Conservation (phyloP, 2,329 filamentous ascomycete species). For the Fusarium sp. region DNA sequence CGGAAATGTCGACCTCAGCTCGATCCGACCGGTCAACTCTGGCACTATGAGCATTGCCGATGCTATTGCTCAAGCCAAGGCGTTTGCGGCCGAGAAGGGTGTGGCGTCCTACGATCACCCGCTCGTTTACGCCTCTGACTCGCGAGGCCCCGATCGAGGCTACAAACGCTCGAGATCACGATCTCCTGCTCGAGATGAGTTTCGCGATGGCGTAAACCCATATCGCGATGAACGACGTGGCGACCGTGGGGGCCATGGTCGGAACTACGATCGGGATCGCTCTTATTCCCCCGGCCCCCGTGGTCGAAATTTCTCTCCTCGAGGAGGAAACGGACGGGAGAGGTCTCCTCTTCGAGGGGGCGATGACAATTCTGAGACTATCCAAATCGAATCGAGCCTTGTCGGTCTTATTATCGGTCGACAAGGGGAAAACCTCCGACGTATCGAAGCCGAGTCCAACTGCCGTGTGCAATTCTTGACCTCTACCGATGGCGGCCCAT, state of each 20-base stretch:
- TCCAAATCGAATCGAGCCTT: slow-evolving; percentile 86
- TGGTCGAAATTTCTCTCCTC: slow-evolving; percentile 69
- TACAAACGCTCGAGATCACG: slow-evolving; percentile 77
- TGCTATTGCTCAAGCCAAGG: slow-evolving; percentile 85
- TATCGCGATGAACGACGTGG: slow-evolving; percentile 87
- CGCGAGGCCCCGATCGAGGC: slow-evolving; percentile 54
- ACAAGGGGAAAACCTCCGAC: slow-evolving; percentile 87
- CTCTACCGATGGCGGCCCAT: slow-evolving; percentile 76
- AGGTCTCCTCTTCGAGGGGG: slow-evolving; percentile 66
- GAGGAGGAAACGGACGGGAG: slow-evolving; percentile 63
- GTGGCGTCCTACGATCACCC: slow-evolving; percentile 71
- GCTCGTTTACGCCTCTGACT: slow-evolving; percentile 55
- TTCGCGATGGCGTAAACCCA: slow-evolving; percentile 81
- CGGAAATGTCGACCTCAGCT: slow-evolving; percentile 82
- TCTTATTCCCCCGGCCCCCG: slow-evolving; percentile 76
- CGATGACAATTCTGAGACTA: slow-evolving; percentile 81
- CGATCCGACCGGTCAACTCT: slow-evolving; percentile 81
- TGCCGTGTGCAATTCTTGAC: slow-evolving; percentile 91
- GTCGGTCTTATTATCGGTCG: slow-evolving; percentile 92
- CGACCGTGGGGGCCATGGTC: slow-evolving; percentile 52
- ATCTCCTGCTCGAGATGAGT: slow-evolving; percentile 78
- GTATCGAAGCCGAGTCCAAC: slow-evolving; percentile 83
- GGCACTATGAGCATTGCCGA: slow-evolving; percentile 87
- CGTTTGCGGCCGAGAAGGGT: slow-evolving; percentile 83
- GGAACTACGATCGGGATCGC: slow-evolving; percentile 68